Evolutionary conservation across 2,329 filamentous ascomycete genomes (phyloP).

Genomic region (Exserohilum turcica): DNA sequence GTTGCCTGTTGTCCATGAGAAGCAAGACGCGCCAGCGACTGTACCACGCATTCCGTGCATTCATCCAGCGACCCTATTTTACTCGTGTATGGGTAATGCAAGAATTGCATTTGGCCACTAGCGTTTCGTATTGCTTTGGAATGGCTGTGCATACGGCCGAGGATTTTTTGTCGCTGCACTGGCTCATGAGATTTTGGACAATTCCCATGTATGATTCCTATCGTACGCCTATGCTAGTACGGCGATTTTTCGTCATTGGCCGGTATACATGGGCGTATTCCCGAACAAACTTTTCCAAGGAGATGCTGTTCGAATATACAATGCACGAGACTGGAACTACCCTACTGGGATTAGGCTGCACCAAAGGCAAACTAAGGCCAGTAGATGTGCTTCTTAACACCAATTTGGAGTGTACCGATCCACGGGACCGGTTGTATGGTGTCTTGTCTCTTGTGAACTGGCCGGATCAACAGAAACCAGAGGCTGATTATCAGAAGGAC

Average conservation of each 20-base stretch:
- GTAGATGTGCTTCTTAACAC: background rate
- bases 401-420: background rate
- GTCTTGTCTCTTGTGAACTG: background rate
- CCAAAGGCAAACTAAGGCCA: background rate
- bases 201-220: too few species aligned
- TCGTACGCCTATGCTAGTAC: rapidly evolving
- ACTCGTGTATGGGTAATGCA: background rate
- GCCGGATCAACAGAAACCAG: background rate
- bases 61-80: background rate
- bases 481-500: background rate
- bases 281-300: background rate
- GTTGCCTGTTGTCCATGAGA: background rate
- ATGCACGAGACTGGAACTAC: too few species aligned
- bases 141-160: background rate
- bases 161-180: background rate
- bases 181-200: background rate
- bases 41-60: background rate
- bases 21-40: background rate
- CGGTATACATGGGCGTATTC: background rate
- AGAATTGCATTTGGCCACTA: background rate
- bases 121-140: background rate
- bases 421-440: background rate
- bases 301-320: background rate
- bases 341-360: background rate
- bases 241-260: background rate